phyloP scores from a whole-genome alignment of 192 early-diverging fungal genomes.

The Diversispora eburnea region DNA sequence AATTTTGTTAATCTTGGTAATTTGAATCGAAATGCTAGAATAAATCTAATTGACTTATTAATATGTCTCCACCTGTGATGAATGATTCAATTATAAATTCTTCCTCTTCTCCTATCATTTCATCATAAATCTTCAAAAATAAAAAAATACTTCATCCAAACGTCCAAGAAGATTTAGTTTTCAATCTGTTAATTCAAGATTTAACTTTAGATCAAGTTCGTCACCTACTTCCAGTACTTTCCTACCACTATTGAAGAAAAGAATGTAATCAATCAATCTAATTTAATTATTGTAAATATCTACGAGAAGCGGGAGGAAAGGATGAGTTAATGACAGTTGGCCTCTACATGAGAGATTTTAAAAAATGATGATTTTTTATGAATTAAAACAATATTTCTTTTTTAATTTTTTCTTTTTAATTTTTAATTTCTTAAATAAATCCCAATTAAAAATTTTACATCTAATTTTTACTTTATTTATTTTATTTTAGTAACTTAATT shows the following conservation, averaged over 20 bases:
- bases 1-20: conserved; percentile 2
- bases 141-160: neutral
- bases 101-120: neutral
- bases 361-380: neutral
- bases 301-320: conserved; percentile 15
- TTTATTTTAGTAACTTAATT: too few relatives aligned
- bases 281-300: conserved; percentile 10
- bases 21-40: conserved; percentile 12
- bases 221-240: neutral
- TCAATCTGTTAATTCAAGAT: conserved; percentile 22
- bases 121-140: neutral
- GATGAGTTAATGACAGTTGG: too few relatives aligned
- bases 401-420: too few relatives aligned
- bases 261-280: neutral
- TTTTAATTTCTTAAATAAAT: too few relatives aligned
- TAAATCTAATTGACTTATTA: conserved; percentile 3
- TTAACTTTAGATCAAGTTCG: neutral
- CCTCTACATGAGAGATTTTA: conserved; percentile 29
- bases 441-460: too few relatives aligned
- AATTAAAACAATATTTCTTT: too few relatives aligned
- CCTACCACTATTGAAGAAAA: conserved; percentile 25
- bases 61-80: conserved; percentile 16
- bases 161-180: conserved; percentile 28
- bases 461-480: too few relatives aligned
- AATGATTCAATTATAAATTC: conserved; percentile 8